Percentiles rank a stretch among this genome's conserved stretches.
Conservation (phyloP, 2,329 filamentous ascomycete genomes). For the Pseudocercospora vitis region DNA sequence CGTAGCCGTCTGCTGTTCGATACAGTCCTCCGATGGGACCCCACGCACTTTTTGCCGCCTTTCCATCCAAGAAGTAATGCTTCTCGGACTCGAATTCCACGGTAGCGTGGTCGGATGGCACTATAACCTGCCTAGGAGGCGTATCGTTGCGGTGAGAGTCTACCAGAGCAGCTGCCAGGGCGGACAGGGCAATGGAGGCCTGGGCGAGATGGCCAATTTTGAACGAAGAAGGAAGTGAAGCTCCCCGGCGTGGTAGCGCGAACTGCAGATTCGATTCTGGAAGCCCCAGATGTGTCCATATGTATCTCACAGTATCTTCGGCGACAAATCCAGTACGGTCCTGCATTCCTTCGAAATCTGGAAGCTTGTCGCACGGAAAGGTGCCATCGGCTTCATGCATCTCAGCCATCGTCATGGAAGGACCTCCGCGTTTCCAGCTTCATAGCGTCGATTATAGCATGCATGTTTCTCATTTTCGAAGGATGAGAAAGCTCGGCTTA, state of each 20-base stretch:
- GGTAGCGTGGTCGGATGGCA: slow-evolving; percentile 49
- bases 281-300: slow-evolving; percentile 35
- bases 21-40: slow-evolving; percentile 55
- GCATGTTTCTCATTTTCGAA: no score
- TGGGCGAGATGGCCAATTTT: slow-evolving; percentile 57
- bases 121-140: slow-evolving; percentile 42
- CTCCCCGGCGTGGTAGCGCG: slow-evolving; percentile 28
- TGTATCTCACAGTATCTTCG: slow-evolving; percentile 33
- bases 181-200: slow-evolving; percentile 53
- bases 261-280: slow-evolving; percentile 12
- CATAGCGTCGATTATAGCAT: no score
- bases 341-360: no score
- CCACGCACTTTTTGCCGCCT: slow-evolving; percentile 39
- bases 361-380: no score
- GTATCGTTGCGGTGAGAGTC: slow-evolving; percentile 39
- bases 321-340: slow-evolving; percentile 30
- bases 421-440: no score
- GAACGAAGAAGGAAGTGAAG: slow-evolving; percentile 53
- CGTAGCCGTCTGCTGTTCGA: slow-evolving; percentile 52
- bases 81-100: slow-evolving; percentile 57
- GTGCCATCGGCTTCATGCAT: no score
- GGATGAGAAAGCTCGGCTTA: no score
- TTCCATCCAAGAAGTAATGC: slow-evolving; percentile 48
- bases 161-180: slow-evolving; percentile 52
- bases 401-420: no score